Conservation (phyloP, 192 early-diverging fungal genomes). For the Mortierella claussenii region DNA sequence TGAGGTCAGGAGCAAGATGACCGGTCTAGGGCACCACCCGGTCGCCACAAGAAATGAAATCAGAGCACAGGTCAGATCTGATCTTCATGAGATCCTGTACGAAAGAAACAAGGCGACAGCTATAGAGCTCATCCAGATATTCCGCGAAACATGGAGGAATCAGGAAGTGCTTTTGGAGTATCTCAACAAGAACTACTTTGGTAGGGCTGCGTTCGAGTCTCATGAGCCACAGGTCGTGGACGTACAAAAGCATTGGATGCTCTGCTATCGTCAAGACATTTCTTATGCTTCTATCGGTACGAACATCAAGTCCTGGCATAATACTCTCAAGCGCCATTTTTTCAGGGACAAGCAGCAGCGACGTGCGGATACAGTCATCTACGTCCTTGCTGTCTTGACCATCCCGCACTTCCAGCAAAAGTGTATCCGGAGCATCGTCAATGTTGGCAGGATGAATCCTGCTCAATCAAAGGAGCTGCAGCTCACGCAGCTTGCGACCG, state of each 20-base stretch:
- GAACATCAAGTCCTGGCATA: slow-evolving; percentile 23
- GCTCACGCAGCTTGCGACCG: too few relatives aligned
- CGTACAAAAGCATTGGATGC: slow-evolving; percentile 2
- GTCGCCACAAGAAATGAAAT: not conserved
- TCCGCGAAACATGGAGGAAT: not conserved
- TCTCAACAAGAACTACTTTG: slow-evolving; percentile 3
- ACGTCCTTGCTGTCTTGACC: slow-evolving; percentile 10
- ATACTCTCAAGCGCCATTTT: slow-evolving; percentile 21
- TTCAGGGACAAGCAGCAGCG: slow-evolving; percentile 18
- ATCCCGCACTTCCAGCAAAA: slow-evolving; percentile 4
- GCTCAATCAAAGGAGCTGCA: not conserved
- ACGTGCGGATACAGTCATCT: slow-evolving; percentile 17
- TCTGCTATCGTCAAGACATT: slow-evolving; percentile 1
- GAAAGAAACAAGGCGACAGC: not conserved
- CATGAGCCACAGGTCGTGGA: not conserved
- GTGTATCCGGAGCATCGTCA: not conserved
- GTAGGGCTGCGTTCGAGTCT: not conserved
- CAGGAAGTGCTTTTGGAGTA: not conserved
- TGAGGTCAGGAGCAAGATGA: slow-evolving; percentile 15
- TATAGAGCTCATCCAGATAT: not conserved
- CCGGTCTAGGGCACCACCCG: not conserved
- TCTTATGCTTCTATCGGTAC: slow-evolving; percentile 3
- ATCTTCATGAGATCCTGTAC: not conserved
- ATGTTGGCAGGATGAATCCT: not conserved
- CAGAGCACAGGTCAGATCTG: not conserved